Base-by-base conservation (phyloP, 371 early-diverging fungal species). In the Rhizopus microsporus region DNA sequence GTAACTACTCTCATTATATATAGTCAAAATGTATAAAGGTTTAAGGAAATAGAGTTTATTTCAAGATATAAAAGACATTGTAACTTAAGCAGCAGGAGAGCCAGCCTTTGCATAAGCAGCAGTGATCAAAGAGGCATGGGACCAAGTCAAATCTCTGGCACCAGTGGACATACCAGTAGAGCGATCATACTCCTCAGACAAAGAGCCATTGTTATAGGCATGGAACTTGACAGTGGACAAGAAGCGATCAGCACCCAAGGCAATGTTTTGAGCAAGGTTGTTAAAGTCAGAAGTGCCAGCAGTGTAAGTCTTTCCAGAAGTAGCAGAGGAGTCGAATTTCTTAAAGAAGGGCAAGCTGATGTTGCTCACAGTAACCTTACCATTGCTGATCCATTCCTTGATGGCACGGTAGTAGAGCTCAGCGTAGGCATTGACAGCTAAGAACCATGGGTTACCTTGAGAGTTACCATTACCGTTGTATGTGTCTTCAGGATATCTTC, bases 381-480 rank as follows among this genome's bases (percentile, higher is more conserved):
- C 68, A 3, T 49, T 53, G 7, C 7, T 44, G n/a, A 16, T 29
- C 72, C 71, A 74, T 53, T 69, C 67, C 5, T 55, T 39, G 5
- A 72, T 59, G n/a, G 75, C 77, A 15, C 75, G 68, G 66, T 89
- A 91, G 46, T 85, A 80, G 9, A 85, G 56, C 57, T 93, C 91
- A 8, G 92, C 85, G 33, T 80, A 43, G 0, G 81, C 80, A 8
- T 77, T 65, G 0, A 91, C 92, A 7, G 77, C 57, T 10, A 93
- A 68, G 37, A 88, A 80, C 93, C 90, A 90, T 3, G 92, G 92
- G 58, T 90, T 89, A 13, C 91, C 92, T 5, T 48, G 31, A 2
- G 77, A 74, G 2, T 66, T 57, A 6, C 75, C 82, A 42, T 81
- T 65, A 17, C 89, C 90, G 51, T 88, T 72, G 54, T 91, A 91